These are phyloP conservation scores for Hordeum pubiflorum DNA, from an alignment of 202 grass and related monocot genomes.

Conservation along the genomic window DNA sequence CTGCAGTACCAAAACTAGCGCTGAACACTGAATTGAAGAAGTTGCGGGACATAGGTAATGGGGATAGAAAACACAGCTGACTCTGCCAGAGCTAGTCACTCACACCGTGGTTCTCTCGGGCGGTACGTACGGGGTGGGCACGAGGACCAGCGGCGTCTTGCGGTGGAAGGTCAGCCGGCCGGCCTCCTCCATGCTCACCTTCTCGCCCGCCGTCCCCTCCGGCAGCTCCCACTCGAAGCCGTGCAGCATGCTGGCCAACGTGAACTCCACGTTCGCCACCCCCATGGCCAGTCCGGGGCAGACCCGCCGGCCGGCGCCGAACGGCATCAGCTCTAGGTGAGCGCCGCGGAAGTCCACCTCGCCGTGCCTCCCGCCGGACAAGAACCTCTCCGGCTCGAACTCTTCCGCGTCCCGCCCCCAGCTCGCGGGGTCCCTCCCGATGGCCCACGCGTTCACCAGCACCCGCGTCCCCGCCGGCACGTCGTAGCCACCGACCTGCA, in stretches of 20 bases:
- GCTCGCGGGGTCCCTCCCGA: no score
- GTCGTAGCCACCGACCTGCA: neutral
- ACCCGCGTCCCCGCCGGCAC: neutral
- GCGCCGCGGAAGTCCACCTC: no score
- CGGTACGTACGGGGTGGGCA: neutral
- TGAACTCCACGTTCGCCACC: neutral
- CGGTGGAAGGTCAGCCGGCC: neutral
- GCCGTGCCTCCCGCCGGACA: neutral
- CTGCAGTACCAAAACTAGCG: no score
- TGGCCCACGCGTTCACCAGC: no score
- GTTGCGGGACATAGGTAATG: no score
- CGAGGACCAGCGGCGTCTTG: neutral
- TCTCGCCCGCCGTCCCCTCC: neutral
- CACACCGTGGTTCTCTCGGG: no score
- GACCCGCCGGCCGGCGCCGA: no score
- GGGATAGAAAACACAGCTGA: no score
- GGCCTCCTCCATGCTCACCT: neutral
- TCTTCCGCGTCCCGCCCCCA: neutral
- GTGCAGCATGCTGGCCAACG: neutral
- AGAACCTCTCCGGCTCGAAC: neutral
- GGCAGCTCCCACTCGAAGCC: neutral
- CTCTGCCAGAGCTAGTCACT: no score
- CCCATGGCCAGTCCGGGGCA: neutral
- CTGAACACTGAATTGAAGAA: no score
- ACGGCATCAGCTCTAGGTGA: no score